Evolutionary conservation across 2,329 filamentous ascomycete genomes (phyloP), one percentile per base, ranked within the genome.

Genomic region (Cryphonectria japonica): DNA sequence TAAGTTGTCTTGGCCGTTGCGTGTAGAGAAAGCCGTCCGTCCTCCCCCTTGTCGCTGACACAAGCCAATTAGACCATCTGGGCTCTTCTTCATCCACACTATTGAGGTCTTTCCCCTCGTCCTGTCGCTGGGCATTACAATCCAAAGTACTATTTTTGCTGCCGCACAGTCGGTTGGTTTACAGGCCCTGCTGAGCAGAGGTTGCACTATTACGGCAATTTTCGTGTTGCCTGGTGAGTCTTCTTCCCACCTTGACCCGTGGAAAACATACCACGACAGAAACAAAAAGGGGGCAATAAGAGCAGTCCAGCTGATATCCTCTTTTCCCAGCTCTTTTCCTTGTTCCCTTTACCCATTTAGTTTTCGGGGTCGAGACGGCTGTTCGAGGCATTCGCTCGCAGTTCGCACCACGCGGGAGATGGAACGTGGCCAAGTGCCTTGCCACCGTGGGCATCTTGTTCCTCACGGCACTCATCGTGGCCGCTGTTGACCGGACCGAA

Each of bases 361-460:
- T 91, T 22, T 92, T 93, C 74, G 88, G 87, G 19, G 73, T 91
- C 71, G 91, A 93, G 78, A 85, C 87, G 46, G 83, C 87, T 0
- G 75, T 88, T 22, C 84, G 91, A 74, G 86, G 87, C 14, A 78
- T 91, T 37, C 84, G 82, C 74, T 82, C 80, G 62, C 85, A 89
- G 1, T 92, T 92, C 74, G 84, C 86, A 5, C 82, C 85, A 1
- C 85, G 88, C 70, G 83, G 86, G 39, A 89, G 85, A 77, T 92
- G 89, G 85, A 87, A 85, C 50, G 84, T 89, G 37, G 80, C 83
- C 2, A 85, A 89, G 41, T 92, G 89, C 77, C 78, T 90, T 41
- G 82, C 78, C 29, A 77, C 85, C 16, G 79, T 91, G 37, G 78
- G 84, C 26, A 77, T 87, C 62, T 81, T 89, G 70, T 77, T 87